Conservation (phyloP, 2,329 filamentous ascomycete species). For the Cladophialophora psammophila region DNA sequence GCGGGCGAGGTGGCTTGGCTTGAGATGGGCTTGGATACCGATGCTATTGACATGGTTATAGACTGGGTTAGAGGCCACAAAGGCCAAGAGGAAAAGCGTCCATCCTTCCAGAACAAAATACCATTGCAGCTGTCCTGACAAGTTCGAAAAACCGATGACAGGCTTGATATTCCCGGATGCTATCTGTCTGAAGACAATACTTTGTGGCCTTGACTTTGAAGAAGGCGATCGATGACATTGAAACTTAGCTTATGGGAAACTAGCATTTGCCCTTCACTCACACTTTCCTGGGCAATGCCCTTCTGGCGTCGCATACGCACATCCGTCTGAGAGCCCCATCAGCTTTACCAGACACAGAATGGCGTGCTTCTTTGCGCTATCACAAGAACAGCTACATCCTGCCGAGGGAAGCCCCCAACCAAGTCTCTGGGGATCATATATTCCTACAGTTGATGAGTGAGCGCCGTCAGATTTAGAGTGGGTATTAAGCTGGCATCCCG, state of each 20-base stretch:
- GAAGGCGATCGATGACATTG: too few relatives aligned
- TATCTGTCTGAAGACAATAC: background rate
- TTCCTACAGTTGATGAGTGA: background rate
- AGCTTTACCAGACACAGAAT: background rate
- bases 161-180: background rate
- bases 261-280: background rate
- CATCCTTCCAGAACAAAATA: background rate
- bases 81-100: background rate
- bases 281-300: background rate
- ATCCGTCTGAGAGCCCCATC: too few relatives aligned
- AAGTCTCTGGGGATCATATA: background rate
- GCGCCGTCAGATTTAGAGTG: background rate
- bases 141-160: background rate
- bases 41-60: background rate
- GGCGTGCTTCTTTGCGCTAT: background rate
- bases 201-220: background rate
- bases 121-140: background rate
- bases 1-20: conserved; percentile 55
- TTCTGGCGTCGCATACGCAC: too few relatives aligned
- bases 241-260: background rate
- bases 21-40: conserved; percentile 2
- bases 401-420: background rate
- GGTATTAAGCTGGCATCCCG: background rate
- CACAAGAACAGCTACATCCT: background rate
- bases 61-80: background rate